Base-by-base conservation (phyloP, 441 rosid genomes). In the Erysimum cheiri region DNA sequence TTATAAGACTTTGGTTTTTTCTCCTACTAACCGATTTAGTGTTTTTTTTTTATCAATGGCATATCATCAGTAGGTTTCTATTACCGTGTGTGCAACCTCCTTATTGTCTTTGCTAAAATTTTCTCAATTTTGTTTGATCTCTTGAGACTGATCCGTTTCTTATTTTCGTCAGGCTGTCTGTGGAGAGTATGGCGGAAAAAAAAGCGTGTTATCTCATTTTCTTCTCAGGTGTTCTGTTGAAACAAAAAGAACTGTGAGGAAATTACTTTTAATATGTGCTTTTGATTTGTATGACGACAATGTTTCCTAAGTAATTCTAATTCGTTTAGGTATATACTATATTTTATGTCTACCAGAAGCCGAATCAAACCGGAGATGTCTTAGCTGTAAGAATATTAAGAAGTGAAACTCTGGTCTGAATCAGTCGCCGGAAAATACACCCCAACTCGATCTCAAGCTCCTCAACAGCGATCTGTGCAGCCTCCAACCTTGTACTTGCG, bases 351-450 rank as follows among this genome's bases (percentile, higher is more conserved):
- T 10, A 6, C 52, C 13, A 40, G 9, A 60, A 9, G 13, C 10
- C 3, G 4, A 8, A 54, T 54, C 63, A 65, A 59, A 59, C 48
- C 35, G 59, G 28, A 60, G 61, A 67, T 31, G 54, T 58, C 32
- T 39, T 81, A 82, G 72, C 70, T 78, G 85, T 85, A 43, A 85
- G 82, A 74, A 87, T 81, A 73, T 88, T 91, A 9, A 85, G 89
- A 77, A 88, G 93, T 46, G 83, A 83, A 74, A 81, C 93, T 78
- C 97, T 86, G n/a, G 93, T 87, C 73, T 88, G 91, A 44, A 91
- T 91, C 76, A 87, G 76, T 6, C 91, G 79, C 67, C 90, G 74
- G 24, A 78, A 84, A 58, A 91, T 91, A 79, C 82, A 85, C 8
- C 82, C 83, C 8, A 88, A 10, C 77, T 88, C 90, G 8, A 74